Evolutionary conservation across 495 filamentous ascomycete species (phyloP).

Genomic region (Lasiosphaeriaceae sp.): DNA sequence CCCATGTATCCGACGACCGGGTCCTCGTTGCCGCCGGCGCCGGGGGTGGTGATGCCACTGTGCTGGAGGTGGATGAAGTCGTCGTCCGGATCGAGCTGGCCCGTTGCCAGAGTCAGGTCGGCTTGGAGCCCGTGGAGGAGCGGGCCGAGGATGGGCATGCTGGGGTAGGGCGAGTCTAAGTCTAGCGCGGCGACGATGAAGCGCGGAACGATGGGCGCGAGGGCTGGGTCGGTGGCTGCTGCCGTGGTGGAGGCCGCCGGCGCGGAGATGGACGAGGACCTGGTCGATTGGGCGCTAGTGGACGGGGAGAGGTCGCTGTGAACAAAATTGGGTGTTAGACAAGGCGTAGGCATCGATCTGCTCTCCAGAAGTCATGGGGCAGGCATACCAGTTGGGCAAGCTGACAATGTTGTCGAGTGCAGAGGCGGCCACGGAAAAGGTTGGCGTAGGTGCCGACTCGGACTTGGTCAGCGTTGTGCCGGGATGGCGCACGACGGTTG

Average conservation of each 20-base stretch:
- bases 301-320: constrained; percentile 18
- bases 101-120: constrained; percentile 19
- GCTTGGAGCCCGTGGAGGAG: constrained; percentile 48
- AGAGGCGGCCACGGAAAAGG: constrained; percentile 19
- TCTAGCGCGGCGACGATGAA: constrained; percentile 50
- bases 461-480: constrained; percentile 14
- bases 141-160: constrained; percentile 45
- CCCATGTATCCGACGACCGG: constrained; percentile 39
- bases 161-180: constrained; percentile 52
- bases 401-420: constrained; percentile 18
- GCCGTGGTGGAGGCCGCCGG: neutral
- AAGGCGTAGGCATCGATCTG: no score
- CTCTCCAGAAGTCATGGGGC: no score
- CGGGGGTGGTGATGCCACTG: neutral
- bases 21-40: no score
- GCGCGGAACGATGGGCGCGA: neutral
- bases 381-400: constrained; percentile 15
- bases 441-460: constrained; percentile 10
- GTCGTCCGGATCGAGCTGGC: constrained; percentile 6
- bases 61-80: constrained; percentile 16
- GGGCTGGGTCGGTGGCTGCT: neutral
- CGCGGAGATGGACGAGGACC: neutral
- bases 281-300: constrained; percentile 3
- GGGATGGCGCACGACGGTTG: constrained; percentile 14
- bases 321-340: no score